Evolutionary conservation across 2,329 filamentous ascomycete species (phyloP), one percentile per base, ranked within the genome.

Genomic region (Chalaropsis ovoidea): DNA sequence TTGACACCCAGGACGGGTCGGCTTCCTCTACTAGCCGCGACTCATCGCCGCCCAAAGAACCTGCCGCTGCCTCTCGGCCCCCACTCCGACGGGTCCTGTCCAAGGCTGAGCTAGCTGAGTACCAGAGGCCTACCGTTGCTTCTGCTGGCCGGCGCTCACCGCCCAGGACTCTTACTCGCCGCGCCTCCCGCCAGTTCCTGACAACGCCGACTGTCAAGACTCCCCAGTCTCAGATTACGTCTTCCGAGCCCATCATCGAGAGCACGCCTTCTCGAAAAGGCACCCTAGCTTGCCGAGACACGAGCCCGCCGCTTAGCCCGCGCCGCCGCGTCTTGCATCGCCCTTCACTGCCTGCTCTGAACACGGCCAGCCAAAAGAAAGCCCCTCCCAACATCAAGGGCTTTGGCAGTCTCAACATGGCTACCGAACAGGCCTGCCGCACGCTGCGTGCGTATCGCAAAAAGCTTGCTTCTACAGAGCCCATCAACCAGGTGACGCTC

Each of bases 81-180:
- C 92, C 93, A 3, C 77, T 97, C 42, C 83, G 94, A 64, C 88
- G 89, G 65, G 88, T 99, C 8, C 79, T 97, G 41, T 96, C 92
- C 1, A 90, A 89, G 70, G 86, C 88, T 0, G 93, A 97, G 71
- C 78, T 97, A 49, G 88, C 90, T 8, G 89, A 92, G 68, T 92
- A 95, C 68, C 83, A 85, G 69, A 77, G 78, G 0, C 71, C 77
- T 8, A 73, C 77, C 8, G 31, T 19, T 10, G 62, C 66, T 61
- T 65, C 61, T 43, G 72, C 74, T 7, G 81, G 81, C 2, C 78
- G 80, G 56, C 78, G 77, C 27, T 86, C 83, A 0, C 83, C 84
- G 0, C 80, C 82, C 1, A 77, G 83, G 65, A 76, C 78, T 0
- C 69, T 86, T 5, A 76, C 79, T 39, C 79, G 81, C 43, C 81